These are phyloP conservation scores for Claviceps humidiphila DNA, from an alignment of 2,329 filamentous ascomycete species.

Conservation along the genomic window DNA sequence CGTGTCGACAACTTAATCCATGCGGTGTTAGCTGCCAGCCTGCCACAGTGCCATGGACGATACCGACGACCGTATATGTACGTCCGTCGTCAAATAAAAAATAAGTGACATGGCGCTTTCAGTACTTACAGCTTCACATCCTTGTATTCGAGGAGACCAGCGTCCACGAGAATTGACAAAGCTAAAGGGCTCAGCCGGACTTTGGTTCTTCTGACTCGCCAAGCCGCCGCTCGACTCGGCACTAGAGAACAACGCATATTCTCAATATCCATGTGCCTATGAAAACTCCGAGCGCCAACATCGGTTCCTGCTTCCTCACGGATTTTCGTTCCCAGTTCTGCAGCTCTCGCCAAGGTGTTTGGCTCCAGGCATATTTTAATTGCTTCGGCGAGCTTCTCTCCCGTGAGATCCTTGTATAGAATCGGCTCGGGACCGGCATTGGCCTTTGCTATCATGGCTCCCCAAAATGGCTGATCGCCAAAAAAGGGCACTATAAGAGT, in stretches of 20 bases:
- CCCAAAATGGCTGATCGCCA: constrained; percentile 76
- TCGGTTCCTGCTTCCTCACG: constrained; percentile 50
- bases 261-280: constrained; percentile 45
- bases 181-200: constrained; percentile 58
- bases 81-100: too few relatives aligned
- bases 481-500: constrained; percentile 82
- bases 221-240: constrained; percentile 50
- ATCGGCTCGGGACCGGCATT: constrained; percentile 61
- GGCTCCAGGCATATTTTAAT: constrained; percentile 48
- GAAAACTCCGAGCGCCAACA: constrained; percentile 53
- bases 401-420: constrained; percentile 53
- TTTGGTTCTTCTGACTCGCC: constrained; percentile 57
- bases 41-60: too few relatives aligned
- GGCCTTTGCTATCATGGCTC: constrained; percentile 58
- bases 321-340: constrained; percentile 49
- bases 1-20: too few relatives aligned
- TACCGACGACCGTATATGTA: too few relatives aligned
- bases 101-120: too few relatives aligned
- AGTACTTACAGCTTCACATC: too few relatives aligned
- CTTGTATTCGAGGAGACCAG: constrained; percentile 35
- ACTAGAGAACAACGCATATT: constrained; percentile 56
- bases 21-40: too few relatives aligned
- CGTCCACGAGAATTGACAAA: constrained; percentile 53
- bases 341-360: constrained; percentile 42
- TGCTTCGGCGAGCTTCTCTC: constrained; percentile 50